Base-by-base conservation (phyloP, 2,329 filamentous ascomycete genomes). In the Pseudomassariella vexata region DNA sequence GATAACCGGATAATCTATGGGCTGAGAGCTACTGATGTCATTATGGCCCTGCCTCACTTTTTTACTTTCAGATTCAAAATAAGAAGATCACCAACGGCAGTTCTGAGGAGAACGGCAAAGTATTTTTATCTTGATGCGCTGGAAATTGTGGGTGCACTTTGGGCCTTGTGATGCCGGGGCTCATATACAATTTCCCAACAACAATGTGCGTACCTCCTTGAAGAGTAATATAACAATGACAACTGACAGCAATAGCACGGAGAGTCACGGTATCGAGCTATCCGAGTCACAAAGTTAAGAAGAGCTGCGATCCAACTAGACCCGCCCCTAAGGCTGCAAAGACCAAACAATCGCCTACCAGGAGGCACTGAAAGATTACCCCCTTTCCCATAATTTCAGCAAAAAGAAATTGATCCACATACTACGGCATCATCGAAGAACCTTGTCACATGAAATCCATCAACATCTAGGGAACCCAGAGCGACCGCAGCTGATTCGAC, bases 131-230 rank as follows among this genome's bases (percentile, higher is more conserved):
- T 56, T 3, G 52, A 55, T 17, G 55, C 70, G 0, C 57, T 79
- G 6, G 66, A 70, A 10, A 63, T 79, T 39, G 68, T 74, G 52
- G 77, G 77, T 45, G 71, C 69, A 17, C 74, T 68, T 57, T 73
- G 36, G 72, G 78, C 41, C 52, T 61, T 7, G 48, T 50, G 10
- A 40, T 55, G 3, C 63, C 68, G 39, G 60, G 64, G 49, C 55
- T 4, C 65, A 66, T 38, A 53, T 65, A 6, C 56, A 61, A 12
- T 68, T 62, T 34, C 58, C 60, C 7, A 59, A 59, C 41, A 66
- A 67, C 42, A 72, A 70, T 44, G 53, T 54, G 1, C 57, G 58
- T 40, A 41, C 37, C 48, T n/a, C n/a, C n/a, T n/a, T n/a, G n/a
- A n/a, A n/a, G n/a, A n/a, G n/a, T n/a, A n/a, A n/a, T n/a, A n/a